Conservation (phyloP, 768 basidiomycete species). For the Pleurotus djamor region DNA sequence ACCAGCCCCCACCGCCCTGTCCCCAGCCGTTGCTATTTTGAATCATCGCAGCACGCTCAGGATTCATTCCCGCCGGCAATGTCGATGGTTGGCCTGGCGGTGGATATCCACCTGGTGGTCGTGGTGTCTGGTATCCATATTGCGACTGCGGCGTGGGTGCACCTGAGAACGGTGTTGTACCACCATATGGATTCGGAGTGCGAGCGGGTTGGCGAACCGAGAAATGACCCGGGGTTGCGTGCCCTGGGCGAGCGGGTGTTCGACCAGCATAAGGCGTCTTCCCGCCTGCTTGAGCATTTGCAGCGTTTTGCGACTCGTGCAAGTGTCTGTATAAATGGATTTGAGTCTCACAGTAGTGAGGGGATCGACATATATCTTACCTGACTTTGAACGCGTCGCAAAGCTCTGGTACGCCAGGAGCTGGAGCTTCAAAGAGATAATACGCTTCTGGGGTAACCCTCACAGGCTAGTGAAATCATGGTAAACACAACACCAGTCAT, state of each 20-base stretch:
- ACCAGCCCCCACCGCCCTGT: slow-evolving; percentile 10
- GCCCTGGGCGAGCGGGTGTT: slow-evolving; percentile 75
- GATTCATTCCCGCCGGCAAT: slow-evolving; percentile 62
- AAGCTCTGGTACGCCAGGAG: slow-evolving; percentile 87
- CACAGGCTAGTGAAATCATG: slow-evolving; percentile 53
- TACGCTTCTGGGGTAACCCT: slow-evolving; percentile 88
- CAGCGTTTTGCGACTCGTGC: slow-evolving; percentile 70
- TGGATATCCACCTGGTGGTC: slow-evolving; percentile 28
- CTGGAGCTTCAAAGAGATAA: slow-evolving; percentile 86
- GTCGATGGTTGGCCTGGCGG: slow-evolving; percentile 34
- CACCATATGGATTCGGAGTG: slow-evolving; percentile 80
- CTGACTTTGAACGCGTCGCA: slow-evolving; percentile 97
- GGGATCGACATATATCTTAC: slow-evolving; percentile 29
- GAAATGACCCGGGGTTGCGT: slow-evolving; percentile 76
- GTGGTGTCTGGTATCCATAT: slow-evolving; percentile 51
- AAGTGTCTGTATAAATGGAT: too few relatives aligned
- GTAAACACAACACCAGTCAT: too few relatives aligned
- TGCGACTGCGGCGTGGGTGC: slow-evolving; percentile 28
- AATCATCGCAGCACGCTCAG: slow-evolving; percentile 64
- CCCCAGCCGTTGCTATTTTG: slow-evolving; percentile 44
- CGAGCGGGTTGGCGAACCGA: slow-evolving; percentile 72
- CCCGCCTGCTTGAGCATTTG: slow-evolving; percentile 50
- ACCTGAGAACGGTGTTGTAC: slow-evolving; percentile 39
- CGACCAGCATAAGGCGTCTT: slow-evolving; percentile 82
- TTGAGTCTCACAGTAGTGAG: slow-evolving; percentile 4